A percentile compares a stretch with the other conserved stretches of the same genome.
phyloP scores from a whole-genome alignment of 441 rosid species.

The Mallotus repandus region DNA sequence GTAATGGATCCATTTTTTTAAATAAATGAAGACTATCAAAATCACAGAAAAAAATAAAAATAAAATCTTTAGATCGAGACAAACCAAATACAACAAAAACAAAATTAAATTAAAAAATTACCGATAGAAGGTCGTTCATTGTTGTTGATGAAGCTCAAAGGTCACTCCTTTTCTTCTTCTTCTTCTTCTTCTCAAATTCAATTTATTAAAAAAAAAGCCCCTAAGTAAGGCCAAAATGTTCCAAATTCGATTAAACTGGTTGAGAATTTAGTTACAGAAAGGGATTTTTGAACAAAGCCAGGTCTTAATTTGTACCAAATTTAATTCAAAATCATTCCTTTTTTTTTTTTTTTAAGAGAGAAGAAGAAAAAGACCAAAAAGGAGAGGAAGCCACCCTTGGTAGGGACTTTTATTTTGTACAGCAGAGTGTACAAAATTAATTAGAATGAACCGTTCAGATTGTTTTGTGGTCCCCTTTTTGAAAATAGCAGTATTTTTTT shows the following conservation, averaged over 20 bases:
- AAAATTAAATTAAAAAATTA: slow-evolving; percentile 24
- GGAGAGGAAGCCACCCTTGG: not conserved
- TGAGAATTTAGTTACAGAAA: too few relatives aligned
- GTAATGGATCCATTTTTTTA: slow-evolving; percentile 9
- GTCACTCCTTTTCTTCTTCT: slow-evolving; percentile 3
- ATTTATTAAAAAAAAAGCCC: too few relatives aligned
- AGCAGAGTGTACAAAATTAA: not conserved
- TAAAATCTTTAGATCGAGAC: slow-evolving; percentile 26
- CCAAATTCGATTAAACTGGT: not conserved
- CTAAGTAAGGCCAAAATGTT: too few relatives aligned
- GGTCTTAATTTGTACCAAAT: not conserved
- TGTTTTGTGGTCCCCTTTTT: not conserved
- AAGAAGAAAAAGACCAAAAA: not conserved
- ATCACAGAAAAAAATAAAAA: not conserved
- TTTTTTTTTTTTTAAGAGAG: not conserved
- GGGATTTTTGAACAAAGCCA: slow-evolving; percentile 11
- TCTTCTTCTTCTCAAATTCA: too few relatives aligned
- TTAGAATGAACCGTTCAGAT: not conserved
- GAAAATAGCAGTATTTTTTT: not conserved
- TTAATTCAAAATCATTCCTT: not conserved
- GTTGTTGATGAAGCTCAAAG: slow-evolving; percentile 32
- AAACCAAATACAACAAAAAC: slow-evolving; percentile 22
- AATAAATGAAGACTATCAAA: slow-evolving; percentile 18
- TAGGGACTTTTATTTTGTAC: not conserved
- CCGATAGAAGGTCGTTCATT: slow-evolving; percentile 91